Evolutionary conservation across 2,329 filamentous ascomycete genomes (phyloP).

Genomic region (Bimuria novae-zelandiae): DNA sequence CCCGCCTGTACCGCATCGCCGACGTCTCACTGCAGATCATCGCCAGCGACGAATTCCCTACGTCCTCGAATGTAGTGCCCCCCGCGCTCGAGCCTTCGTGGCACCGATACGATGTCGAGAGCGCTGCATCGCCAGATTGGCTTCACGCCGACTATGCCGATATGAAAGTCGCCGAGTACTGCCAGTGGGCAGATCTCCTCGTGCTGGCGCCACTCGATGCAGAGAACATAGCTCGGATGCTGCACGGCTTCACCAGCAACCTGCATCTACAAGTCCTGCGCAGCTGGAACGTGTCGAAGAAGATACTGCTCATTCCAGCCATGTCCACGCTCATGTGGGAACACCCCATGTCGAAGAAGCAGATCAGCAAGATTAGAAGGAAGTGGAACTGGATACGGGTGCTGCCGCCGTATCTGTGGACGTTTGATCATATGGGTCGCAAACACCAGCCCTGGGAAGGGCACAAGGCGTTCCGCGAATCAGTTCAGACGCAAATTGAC

Average conservation of each 20-base stretch:
- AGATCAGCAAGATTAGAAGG: conserved; percentile 78
- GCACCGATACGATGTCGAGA: conserved; percentile 34
- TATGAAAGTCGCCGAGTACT: conserved; percentile 68
- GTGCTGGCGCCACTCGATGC: conserved; percentile 85
- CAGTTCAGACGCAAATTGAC: conserved; percentile 77
- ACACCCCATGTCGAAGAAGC: conserved; percentile 85
- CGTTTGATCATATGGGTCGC: conserved; percentile 64
- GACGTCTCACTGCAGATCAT: conserved; percentile 56
- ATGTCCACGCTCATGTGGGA: conserved; percentile 92
- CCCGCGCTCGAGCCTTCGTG: conserved; percentile 36
- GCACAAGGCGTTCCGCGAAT: conserved; percentile 72
- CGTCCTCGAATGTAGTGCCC: conserved; percentile 25
- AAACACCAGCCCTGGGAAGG: conserved; percentile 59
- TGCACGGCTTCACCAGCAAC: conserved; percentile 80
- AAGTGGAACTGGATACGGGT: conserved; percentile 89
- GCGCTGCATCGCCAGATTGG: conserved; percentile 24
- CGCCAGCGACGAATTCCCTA: conserved; percentile 33
- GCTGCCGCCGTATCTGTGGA: conserved; percentile 81
- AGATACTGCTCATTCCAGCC: conserved; percentile 80
- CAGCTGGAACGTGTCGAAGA: conserved; percentile 86
- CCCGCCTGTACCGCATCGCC: conserved; percentile 70
- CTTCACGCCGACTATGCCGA: conserved; percentile 40
- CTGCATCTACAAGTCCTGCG: conserved; percentile 79
- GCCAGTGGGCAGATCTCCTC: conserved; percentile 86
- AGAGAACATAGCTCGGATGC: conserved; percentile 83